phyloP scores from a whole-genome alignment of 2,329 filamentous ascomycete genomes.

The Colletotrichum ledebouriae region DNA sequence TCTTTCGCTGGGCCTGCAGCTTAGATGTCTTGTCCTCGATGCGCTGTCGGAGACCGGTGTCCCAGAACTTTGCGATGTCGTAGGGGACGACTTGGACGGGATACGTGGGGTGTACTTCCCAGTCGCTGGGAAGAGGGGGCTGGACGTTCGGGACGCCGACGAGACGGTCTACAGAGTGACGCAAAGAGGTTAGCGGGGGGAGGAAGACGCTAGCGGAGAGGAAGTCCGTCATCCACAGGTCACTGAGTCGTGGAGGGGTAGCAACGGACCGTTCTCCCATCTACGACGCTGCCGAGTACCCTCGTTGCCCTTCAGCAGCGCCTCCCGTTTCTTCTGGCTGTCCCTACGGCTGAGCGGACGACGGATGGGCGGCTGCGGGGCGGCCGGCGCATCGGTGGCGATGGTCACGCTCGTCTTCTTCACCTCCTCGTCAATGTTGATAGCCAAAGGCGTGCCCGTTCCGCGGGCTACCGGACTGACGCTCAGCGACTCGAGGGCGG shows the following conservation, averaged over 20 bases:
- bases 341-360: constrained; percentile 66
- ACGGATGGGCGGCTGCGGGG: constrained; percentile 52
- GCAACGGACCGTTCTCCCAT: constrained; percentile 87
- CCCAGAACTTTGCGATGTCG: constrained; percentile 89
- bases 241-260: neutral
- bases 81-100: constrained; percentile 85
- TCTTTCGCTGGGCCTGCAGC: constrained; percentile 60
- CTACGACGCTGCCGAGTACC: constrained; percentile 86
- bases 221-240: neutral
- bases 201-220: neutral
- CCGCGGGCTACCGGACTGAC: constrained; percentile 70
- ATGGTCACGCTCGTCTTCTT: constrained; percentile 24
- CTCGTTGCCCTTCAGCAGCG: constrained; percentile 88
- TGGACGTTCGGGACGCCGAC: constrained; percentile 88
- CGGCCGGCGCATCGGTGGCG: constrained; percentile 42
- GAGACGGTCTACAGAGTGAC: constrained; percentile 75
- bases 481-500: constrained; percentile 67
- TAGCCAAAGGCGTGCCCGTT: constrained; percentile 75
- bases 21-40: constrained; percentile 61
- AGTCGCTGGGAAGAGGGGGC: constrained; percentile 86
- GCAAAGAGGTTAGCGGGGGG: constrained; percentile 6
- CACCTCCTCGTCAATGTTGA: constrained; percentile 76
- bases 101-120: constrained; percentile 85
- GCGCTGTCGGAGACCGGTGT: constrained; percentile 65
- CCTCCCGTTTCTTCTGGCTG: constrained; percentile 74